phyloP scores from a whole-genome alignment of 2,329 filamentous ascomycete species.

The Fusarium sororula region DNA sequence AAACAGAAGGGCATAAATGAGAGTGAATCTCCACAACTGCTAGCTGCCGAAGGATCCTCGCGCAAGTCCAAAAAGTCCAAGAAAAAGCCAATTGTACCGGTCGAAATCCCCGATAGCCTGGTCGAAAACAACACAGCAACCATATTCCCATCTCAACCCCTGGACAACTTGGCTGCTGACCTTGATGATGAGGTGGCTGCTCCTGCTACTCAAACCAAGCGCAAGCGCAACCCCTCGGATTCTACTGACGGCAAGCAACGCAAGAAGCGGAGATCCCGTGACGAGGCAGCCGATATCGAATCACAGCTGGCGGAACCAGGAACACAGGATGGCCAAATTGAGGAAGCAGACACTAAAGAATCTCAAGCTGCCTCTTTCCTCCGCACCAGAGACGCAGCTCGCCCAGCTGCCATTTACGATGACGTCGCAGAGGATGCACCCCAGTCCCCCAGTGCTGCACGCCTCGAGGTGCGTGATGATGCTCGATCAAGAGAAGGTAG shows the following conservation, averaged over 20 bases:
- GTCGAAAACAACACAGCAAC: constrained; percentile 8
- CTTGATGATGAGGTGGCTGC: constrained; percentile 28
- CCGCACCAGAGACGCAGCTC: constrained; percentile 19
- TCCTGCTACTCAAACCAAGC: constrained; percentile 41
- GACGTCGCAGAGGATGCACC: constrained; percentile 32
- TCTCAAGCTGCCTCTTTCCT: constrained; percentile 22
- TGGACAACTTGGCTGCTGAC: constrained; percentile 15
- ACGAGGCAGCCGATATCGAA: constrained; percentile 24
- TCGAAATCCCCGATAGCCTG: constrained; percentile 36
- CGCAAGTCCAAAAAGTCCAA: constrained; percentile 43
- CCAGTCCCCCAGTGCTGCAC: constrained; percentile 43
- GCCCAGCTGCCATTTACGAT: constrained; percentile 29
- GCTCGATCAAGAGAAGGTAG: constrained; percentile 43
- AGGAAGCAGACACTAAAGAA: constrained; percentile 6
- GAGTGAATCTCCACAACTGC: constrained; percentile 22
- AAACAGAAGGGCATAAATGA: constrained; percentile 38
- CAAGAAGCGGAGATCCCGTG: constrained; percentile 47
- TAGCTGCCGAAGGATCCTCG: constrained; percentile 26
- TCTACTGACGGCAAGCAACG: constrained; percentile 44
- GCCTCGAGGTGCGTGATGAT: constrained; percentile 39
- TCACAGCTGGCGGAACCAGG: constrained; percentile 34
- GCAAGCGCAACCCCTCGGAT: constrained; percentile 47
- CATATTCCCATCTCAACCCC: constrained; percentile 11
- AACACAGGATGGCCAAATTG: constrained; percentile 28
- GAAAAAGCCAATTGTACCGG: constrained; percentile 26